Conservation (phyloP, 768 basidiomycete species). For the Gymnopilus dilepis region DNA sequence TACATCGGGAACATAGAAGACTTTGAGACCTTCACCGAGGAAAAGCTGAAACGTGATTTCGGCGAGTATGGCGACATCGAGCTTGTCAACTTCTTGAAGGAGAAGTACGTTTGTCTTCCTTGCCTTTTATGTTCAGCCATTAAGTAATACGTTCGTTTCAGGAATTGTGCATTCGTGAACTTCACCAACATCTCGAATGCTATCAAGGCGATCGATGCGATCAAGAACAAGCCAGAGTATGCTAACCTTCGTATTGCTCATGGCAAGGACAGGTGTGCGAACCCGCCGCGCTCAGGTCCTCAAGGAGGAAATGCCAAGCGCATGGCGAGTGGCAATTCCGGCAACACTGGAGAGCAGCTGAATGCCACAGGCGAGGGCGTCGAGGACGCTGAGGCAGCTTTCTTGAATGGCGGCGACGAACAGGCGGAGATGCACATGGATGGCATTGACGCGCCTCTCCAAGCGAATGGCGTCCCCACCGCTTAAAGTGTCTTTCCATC, state of each 20-base stretch:
- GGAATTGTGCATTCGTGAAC: conserved; percentile 96
- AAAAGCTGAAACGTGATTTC: conserved; percentile 91
- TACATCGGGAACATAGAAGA: conserved; percentile 97
- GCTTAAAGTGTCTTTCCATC: conserved; percentile 19
- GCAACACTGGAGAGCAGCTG: conserved; percentile 37
- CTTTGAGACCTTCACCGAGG: conserved; percentile 90
- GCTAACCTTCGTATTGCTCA: conserved; percentile 88
- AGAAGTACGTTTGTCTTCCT: conserved; percentile 66
- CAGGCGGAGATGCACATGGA: conserved; percentile 49
- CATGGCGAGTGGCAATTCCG: conserved; percentile 42
- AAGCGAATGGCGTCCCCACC: conserved; percentile 34
- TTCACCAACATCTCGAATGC: conserved; percentile 95
- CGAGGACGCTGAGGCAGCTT: conserved; percentile 38
- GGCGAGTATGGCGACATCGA: conserved; percentile 97
- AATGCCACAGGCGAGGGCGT: conserved; percentile 42
- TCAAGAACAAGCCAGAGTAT: conserved; percentile 93
- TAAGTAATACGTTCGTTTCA: conserved; percentile 32
- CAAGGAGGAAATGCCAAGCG: conserved; percentile 68
- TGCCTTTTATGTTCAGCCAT: background rate
- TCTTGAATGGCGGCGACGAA: conserved; percentile 33
- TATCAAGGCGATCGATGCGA: conserved; percentile 96
- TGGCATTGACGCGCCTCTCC: conserved; percentile 34
- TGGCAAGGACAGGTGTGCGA: conserved; percentile 95
- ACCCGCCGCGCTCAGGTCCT: conserved; percentile 84
- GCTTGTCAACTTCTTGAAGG: conserved; percentile 93